Base-by-base conservation (phyloP, 495 filamentous ascomycete genomes). In the Xylaria castorea region DNA sequence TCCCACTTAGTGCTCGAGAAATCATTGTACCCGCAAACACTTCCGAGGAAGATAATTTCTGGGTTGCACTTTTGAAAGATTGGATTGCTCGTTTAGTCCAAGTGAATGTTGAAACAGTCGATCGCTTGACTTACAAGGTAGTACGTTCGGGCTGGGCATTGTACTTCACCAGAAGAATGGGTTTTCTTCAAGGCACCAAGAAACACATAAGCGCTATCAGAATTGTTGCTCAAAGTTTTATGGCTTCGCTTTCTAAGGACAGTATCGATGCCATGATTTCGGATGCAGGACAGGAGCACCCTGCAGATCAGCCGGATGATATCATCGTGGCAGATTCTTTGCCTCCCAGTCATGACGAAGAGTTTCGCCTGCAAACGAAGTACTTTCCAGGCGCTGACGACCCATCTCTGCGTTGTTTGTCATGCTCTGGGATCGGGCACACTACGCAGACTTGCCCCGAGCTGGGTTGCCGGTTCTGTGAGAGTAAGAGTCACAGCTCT, bases 361-460 rank as follows among this genome's bases (percentile, higher is more conserved):
- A 81, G 55, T 36, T 77, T 8, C 69, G 63, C 4, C 78, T 77
- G 55, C 81, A 75, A 18, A 66, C 68, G 12, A 77, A 32, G 60
- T 86, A 86, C 73, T 86, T 85, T 58, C 81, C 83, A 6, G 77
- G 81, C 4, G 75, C 75, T 7, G 61, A 75, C 2, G 70, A 79
- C 55, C 75, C 77, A 14, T 63, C 75, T 1, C 79, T 42, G 38
- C 66, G 80, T 65, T 86, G 85, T 69, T 60, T 83, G 48, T 71
- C 71, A 64, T 86, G 85, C 72, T 79, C 81, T 20, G 79, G 75
- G 9, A 46, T 72, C 27, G 80, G 78, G 8, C 85, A 87, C 73
- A 69, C 30, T 25, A 62, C 74, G 22, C 44, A 44, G 48, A 64
- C 74, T 18, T 86, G 84, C 62, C 81, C 82, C 12, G 70, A 74